phyloP scores from a whole-genome alignment of 2,329 filamentous ascomycete genomes.

The Hypoxylon sp. region DNA sequence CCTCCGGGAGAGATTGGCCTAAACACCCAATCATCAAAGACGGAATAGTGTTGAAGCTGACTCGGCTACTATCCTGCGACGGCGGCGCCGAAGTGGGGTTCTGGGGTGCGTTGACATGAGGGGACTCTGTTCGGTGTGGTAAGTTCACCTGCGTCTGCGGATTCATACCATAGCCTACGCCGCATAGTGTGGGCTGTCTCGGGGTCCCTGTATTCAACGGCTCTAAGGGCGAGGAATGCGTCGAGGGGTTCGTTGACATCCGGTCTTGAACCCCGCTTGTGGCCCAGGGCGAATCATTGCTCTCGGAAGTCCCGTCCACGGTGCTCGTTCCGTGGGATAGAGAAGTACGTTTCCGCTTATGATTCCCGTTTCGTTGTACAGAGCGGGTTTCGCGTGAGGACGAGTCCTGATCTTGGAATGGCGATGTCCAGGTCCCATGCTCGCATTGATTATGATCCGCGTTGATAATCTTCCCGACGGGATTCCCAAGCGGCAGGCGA shows the following conservation, averaged over 20 bases:
- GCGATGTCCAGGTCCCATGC: constrained; percentile 30
- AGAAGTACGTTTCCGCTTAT: constrained; percentile 44
- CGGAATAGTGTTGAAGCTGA: not conserved
- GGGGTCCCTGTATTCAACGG: constrained; percentile 1
- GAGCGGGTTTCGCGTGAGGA: constrained; percentile 3
- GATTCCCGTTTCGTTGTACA: not conserved
- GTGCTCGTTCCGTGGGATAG: constrained; percentile 9
- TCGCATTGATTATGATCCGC: constrained; percentile 1
- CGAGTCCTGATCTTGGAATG: not conserved
- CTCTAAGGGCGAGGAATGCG: constrained; percentile 25
- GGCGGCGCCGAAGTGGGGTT: not conserved
- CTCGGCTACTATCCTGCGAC: not conserved
- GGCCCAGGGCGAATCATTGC: constrained; percentile 28
- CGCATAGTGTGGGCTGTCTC: not conserved
- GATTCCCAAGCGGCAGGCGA: constrained; percentile 59
- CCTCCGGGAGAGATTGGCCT: constrained; percentile 18
- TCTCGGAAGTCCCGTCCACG: constrained; percentile 11
- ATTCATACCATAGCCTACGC: not conserved
- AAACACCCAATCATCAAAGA: constrained; percentile 22
- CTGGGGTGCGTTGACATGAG: constrained; percentile 7
- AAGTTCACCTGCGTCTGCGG: constrained; percentile 13
- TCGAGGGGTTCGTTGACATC: constrained; percentile 21
- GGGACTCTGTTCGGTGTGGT: constrained; percentile 36
- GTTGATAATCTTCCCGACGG: constrained; percentile 48
- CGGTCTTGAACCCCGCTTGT: constrained; percentile 15